These are phyloP conservation scores for Magnolia sinica DNA, from an alignment of 164 flowering plant genomes.

Conservation along the genomic window DNA sequence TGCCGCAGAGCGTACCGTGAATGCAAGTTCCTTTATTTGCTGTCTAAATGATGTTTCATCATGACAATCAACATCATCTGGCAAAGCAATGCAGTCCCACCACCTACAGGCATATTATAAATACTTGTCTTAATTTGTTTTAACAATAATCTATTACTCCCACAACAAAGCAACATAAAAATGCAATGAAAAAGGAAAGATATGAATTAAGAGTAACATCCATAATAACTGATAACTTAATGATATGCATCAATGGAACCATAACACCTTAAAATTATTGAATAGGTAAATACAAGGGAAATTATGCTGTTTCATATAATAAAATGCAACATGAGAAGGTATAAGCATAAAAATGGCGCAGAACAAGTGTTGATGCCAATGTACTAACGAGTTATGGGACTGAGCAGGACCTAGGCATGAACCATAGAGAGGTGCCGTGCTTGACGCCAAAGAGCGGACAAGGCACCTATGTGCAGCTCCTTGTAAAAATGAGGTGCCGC, in stretches of 20 bases:
- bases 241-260: not conserved
- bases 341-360: too few relatives aligned
- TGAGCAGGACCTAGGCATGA: too few relatives aligned
- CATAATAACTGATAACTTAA: not conserved
- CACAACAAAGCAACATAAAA: not conserved
- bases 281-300: too few relatives aligned
- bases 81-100: conserved; percentile 97
- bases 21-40: conserved; percentile 83
- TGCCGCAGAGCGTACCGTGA: conserved; percentile 41
- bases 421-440: too few relatives aligned
- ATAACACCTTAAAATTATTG: too few relatives aligned
- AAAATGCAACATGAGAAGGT: too few relatives aligned
- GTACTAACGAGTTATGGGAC: too few relatives aligned
- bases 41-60: conserved; percentile 67
- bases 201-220: not conserved
- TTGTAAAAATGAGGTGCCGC: too few relatives aligned
- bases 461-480: too few relatives aligned
- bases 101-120: conserved; percentile 48
- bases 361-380: too few relatives aligned
- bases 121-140: not conserved
- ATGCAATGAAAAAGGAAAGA: not conserved
- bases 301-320: too few relatives aligned
- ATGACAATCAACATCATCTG: conserved; percentile 65
- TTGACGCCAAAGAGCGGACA: too few relatives aligned
- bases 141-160: not conserved